These are phyloP conservation scores for Scytalidium lignicola DNA, from an alignment of 2,329 filamentous ascomycete species.

Conservation along the genomic window DNA sequence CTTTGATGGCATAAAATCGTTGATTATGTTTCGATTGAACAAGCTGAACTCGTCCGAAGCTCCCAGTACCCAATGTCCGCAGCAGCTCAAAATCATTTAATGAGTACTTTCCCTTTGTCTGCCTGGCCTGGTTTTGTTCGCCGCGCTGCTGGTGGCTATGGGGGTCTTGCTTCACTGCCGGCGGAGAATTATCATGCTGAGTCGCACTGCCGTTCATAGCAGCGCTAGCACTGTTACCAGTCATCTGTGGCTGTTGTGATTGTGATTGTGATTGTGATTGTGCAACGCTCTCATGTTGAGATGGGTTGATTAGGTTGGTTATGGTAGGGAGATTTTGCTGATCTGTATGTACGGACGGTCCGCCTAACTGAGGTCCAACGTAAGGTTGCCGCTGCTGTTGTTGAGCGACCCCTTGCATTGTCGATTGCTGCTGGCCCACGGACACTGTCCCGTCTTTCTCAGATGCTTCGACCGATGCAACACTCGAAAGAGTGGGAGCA, in stretches of 20 bases:
- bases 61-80: constrained; percentile 90
- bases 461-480: constrained; percentile 21
- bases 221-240: constrained; percentile 7
- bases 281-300: constrained; percentile 43
- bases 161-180: constrained; percentile 10
- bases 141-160: constrained; percentile 2
- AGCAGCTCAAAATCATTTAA: constrained; percentile 84
- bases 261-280: constrained; percentile 29
- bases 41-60: constrained; percentile 92
- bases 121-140: constrained; percentile 38
- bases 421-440: constrained; percentile 26
- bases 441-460: constrained; percentile 21
- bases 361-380: constrained; percentile 15
- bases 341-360: constrained; percentile 19
- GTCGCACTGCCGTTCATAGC: constrained; percentile 24
- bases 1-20: constrained; percentile 96
- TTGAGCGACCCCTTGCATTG: constrained; percentile 26
- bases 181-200: constrained; percentile 8
- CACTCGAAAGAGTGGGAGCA: constrained; percentile 18
- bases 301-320: constrained; percentile 73
- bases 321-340: constrained; percentile 72
- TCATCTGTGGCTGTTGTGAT: constrained; percentile 23
- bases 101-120: constrained; percentile 97
- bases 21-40: constrained; percentile 98
- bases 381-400: constrained; percentile 28